Evolutionary conservation across 140 eudicot genomes (phyloP).

Genomic region (Flaveria floridana): DNA sequence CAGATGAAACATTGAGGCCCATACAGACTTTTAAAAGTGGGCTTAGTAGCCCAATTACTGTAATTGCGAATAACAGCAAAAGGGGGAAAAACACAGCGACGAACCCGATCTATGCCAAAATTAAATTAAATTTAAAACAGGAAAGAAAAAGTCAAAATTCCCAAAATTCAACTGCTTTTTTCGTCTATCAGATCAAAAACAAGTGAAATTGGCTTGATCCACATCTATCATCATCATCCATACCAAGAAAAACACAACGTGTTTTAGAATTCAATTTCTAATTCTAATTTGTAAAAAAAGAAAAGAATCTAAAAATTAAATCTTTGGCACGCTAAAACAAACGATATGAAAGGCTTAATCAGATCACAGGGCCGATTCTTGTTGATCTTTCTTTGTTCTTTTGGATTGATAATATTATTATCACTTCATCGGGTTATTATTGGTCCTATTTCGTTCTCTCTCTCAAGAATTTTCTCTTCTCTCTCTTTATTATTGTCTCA

Average conservation of each 20-base stretch:
- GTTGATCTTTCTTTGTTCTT: conserved; percentile 44
- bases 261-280: conserved; percentile 12
- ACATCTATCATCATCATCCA: conserved; percentile 16
- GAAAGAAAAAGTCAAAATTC: conserved; percentile 8
- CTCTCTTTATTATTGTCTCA: conserved; percentile 18
- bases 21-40: neutral
- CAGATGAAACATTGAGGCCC: neutral
- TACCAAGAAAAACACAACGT: conserved; percentile 35
- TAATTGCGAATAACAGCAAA: neutral
- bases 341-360: conserved; percentile 44
- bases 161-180: conserved; percentile 30
- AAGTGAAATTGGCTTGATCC: conserved; percentile 20
- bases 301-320: conserved; percentile 10
- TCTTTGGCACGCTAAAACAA: conserved; percentile 20
- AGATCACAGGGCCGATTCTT: conserved; percentile 44
- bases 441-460: conserved; percentile 11
- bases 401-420: conserved; percentile 34
- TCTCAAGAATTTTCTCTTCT: conserved; percentile 28
- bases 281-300: conserved; percentile 9
- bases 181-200: conserved; percentile 28
- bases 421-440: neutral
- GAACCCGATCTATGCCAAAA: conserved; percentile 23
- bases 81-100: conserved; percentile 13
- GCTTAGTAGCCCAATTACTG: conserved; percentile 24
- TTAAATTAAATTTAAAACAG: neutral